phyloP scores from a whole-genome alignment of 2,329 filamentous ascomycete genomes.

The Diaporthe nobilis region DNA sequence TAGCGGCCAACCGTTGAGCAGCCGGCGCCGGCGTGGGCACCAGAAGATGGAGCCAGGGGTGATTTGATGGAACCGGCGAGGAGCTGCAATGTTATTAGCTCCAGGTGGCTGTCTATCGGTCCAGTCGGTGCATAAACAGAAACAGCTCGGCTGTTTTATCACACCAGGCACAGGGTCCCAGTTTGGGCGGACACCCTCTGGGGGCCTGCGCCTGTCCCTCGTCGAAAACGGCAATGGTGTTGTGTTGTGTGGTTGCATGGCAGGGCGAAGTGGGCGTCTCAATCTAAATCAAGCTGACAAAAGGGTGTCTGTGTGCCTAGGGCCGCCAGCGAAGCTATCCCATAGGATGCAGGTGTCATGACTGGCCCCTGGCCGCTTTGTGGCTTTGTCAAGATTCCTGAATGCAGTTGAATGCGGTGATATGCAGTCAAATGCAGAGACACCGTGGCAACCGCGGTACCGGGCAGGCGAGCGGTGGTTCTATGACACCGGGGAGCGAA shows the following conservation, averaged over 20 bases:
- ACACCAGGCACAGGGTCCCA: constrained; percentile 31
- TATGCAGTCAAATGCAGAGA: constrained; percentile 22
- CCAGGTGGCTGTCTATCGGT: constrained; percentile 22
- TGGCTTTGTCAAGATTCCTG: constrained; percentile 6
- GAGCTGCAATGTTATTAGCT: constrained; percentile 8
- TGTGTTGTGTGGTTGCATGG: constrained; percentile 38
- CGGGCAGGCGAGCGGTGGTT: neutral
- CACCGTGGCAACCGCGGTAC: constrained; percentile 22
- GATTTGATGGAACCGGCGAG: neutral
- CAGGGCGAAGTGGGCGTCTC: constrained; percentile 34
- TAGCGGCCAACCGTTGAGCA: constrained; percentile 18
- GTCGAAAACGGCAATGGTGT: constrained; percentile 30
- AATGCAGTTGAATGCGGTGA: constrained; percentile 25
- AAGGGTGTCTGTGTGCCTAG: constrained; percentile 29
- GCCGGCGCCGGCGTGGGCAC: constrained; percentile 27
- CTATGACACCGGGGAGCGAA: no score
- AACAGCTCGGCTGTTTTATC: constrained; percentile 34
- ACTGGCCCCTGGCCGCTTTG: constrained; percentile 22
- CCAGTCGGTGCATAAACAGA: constrained; percentile 26
- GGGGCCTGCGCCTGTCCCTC: constrained; percentile 23
- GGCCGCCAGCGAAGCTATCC: constrained; percentile 8
- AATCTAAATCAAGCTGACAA: constrained; percentile 35
- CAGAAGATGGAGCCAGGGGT: constrained; percentile 6
- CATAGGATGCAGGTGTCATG: constrained; percentile 28
- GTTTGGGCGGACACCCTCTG: constrained; percentile 27